Percentiles rank a stretch among this genome's conserved stretches.
phyloP scores from a whole-genome alignment of 352 stramenopile species.

The Phytophthora melonis region DNA sequence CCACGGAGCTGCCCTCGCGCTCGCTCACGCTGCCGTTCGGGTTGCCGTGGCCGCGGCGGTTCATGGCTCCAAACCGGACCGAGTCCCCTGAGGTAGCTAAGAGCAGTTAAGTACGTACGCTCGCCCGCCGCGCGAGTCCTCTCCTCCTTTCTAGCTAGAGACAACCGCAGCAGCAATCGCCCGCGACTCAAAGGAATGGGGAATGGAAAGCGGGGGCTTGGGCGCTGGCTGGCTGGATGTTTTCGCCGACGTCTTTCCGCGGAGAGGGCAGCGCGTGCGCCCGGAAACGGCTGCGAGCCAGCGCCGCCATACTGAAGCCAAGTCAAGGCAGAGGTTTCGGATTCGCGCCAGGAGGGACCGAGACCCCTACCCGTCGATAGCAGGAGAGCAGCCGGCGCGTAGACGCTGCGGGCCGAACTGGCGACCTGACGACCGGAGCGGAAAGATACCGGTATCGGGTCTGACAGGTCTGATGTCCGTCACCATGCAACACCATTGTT shows the following conservation, averaged over 20 bases:
- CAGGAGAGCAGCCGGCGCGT: not conserved
- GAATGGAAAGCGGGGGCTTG: too few relatives aligned
- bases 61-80: conserved; percentile 28
- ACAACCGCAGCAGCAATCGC: not conserved
- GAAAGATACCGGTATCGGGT: too few relatives aligned
- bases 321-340: conserved; percentile 28
- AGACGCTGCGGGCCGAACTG: not conserved
- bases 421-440: not conserved
- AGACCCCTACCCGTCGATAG: not conserved
- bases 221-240: conserved; percentile 24
- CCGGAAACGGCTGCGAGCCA: not conserved
- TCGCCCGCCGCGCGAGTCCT: not conserved
- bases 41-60: conserved; percentile 31
- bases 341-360: not conserved
- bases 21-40: conserved; percentile 29
- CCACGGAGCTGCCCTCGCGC: conserved; percentile 41
- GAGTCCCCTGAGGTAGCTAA: not conserved
- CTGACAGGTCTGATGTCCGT: too few relatives aligned
- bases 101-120: not conserved
- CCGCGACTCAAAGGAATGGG: not conserved
- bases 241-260: conserved; percentile 24
- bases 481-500: too few relatives aligned
- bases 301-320: conserved; percentile 22
- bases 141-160: not conserved
- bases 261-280: not conserved